Evolutionary conservation across 169 alveolate species (phyloP).

Genomic region (Perkinsus marinus): DNA sequence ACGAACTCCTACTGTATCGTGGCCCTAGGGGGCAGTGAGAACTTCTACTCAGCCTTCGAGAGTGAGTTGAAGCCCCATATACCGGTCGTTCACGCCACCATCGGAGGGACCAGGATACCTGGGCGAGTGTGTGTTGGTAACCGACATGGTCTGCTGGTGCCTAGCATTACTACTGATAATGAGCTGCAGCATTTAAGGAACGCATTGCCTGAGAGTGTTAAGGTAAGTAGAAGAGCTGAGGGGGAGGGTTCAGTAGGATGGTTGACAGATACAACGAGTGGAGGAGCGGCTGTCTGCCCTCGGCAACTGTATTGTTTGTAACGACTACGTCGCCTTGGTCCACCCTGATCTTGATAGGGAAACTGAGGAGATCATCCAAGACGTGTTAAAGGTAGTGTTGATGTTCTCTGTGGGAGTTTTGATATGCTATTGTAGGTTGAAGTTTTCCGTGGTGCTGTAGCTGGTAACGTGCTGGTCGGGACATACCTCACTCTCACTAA

Average conservation of each 20-base stretch:
- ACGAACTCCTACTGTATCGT: constrained; percentile 88
- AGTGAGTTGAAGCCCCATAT: constrained; percentile 82
- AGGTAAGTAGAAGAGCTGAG: constrained; percentile 30
- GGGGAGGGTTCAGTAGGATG: neutral
- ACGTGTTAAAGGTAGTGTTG: constrained; percentile 44
- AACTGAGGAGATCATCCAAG: constrained; percentile 94
- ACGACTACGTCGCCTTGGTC: constrained; percentile 92
- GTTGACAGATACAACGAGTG: constrained; percentile 70
- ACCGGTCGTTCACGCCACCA: constrained; percentile 88
- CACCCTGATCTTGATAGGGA: constrained; percentile 97
- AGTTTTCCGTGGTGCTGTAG: constrained; percentile 95
- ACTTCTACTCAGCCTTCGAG: constrained; percentile 88
- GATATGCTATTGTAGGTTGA: constrained; percentile 72
- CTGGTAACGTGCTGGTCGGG: constrained; percentile 96
- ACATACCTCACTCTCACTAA: constrained; percentile 87
- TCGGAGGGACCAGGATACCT: constrained; percentile 90
- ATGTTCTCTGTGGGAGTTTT: neutral
- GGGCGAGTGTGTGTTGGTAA: constrained; percentile 94
- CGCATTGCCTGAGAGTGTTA: constrained; percentile 76
- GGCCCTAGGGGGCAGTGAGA: constrained; percentile 88
- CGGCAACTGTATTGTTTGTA: constrained; percentile 94
- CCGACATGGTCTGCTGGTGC: constrained; percentile 88
- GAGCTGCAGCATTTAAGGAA: constrained; percentile 90
- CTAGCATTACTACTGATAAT: constrained; percentile 90
- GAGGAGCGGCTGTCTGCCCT: constrained; percentile 95